Percentiles rank a stretch among this genome's conserved stretches.
phyloP scores from a whole-genome alignment of 1,139 yeast species.

The Scheffersomyces lignicola region DNA sequence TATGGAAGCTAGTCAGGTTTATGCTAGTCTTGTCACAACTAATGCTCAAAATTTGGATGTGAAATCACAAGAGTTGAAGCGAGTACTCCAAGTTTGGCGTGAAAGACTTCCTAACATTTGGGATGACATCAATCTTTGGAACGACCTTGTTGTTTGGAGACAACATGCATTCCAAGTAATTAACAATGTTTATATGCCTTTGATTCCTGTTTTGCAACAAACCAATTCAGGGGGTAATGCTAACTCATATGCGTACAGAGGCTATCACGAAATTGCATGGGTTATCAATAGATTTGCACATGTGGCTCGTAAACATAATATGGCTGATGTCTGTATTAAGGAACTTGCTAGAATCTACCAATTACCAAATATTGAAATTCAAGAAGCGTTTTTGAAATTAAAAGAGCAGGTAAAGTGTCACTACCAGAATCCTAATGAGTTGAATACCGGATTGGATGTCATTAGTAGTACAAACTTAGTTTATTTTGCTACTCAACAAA shows the following conservation, averaged over 20 bases:
- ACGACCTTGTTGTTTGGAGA: constrained; percentile 96
- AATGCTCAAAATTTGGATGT: constrained; percentile 90
- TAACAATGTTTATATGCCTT: constrained; percentile 89
- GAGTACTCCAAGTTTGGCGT: constrained; percentile 96
- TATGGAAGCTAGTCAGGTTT: constrained; percentile 95
- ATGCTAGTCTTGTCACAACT: constrained; percentile 83
- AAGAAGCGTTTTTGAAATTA: constrained; percentile 92
- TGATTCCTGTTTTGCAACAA: constrained; percentile 83
- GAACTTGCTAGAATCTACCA: constrained; percentile 94
- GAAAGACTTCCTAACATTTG: constrained; percentile 93
- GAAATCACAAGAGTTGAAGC: constrained; percentile 89
- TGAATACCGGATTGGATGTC: constrained; percentile 93
- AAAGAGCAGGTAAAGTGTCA: constrained; percentile 98
- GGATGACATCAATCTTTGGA: constrained; percentile 98
- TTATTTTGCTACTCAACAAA: constrained; percentile 94
- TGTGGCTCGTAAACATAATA: constrained; percentile 93
- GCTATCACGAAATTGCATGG: constrained; percentile 99
- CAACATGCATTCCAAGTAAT: constrained; percentile 98
- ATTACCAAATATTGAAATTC: constrained; percentile 95
- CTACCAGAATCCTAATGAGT: constrained; percentile 81
- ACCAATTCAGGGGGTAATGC: constrained; percentile 70
- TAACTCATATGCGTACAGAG: constrained; percentile 92
- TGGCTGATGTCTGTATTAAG: constrained; percentile 94
- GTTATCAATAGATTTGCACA: constrained; percentile 97
- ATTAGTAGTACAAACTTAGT: constrained; percentile 94